phyloP scores from a whole-genome alignment of 1,284 basidiomycete species.

The Puccinia horiana region DNA sequence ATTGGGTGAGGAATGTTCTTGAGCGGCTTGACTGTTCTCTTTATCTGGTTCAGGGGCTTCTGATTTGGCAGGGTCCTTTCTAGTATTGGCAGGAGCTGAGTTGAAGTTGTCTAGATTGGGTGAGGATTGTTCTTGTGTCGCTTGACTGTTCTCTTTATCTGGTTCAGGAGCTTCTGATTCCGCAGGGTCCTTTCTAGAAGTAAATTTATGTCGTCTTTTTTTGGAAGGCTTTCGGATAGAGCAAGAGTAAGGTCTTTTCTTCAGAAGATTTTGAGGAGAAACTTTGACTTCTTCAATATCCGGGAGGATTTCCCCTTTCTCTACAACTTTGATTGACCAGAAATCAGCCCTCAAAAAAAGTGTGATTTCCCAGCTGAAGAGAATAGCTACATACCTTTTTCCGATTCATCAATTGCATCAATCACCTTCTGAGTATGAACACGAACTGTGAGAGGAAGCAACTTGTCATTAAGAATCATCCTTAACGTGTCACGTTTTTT shows the following conservation, averaged over 20 bases:
- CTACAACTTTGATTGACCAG: neutral
- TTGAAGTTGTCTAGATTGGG: too few relatives aligned
- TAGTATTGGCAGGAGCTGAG: too few relatives aligned
- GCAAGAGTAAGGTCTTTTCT: neutral
- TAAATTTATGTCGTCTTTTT: neutral
- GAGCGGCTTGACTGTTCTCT: too few relatives aligned
- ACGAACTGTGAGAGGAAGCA: neutral
- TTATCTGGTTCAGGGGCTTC: too few relatives aligned
- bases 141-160: too few relatives aligned
- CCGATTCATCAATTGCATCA: conserved; percentile 1
- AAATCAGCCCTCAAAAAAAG: neutral
- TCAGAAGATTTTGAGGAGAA: neutral
- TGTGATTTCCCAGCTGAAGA: neutral
- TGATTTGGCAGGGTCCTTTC: too few relatives aligned
- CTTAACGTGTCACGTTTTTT: neutral
- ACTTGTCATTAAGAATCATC: neutral
- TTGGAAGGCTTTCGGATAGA: neutral
- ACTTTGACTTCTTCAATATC: neutral
- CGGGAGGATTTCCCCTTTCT: neutral
- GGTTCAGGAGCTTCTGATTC: neutral
- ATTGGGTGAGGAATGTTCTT: too few relatives aligned
- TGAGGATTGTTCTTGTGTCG: neutral
- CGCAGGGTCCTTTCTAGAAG: neutral
- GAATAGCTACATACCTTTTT: too few relatives aligned
- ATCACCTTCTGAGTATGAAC: neutral